A percentile compares a stretch with the other conserved stretches of the same genome.
phyloP scores from a whole-genome alignment of 768 basidiomycete genomes.

The Bullera alba region DNA sequence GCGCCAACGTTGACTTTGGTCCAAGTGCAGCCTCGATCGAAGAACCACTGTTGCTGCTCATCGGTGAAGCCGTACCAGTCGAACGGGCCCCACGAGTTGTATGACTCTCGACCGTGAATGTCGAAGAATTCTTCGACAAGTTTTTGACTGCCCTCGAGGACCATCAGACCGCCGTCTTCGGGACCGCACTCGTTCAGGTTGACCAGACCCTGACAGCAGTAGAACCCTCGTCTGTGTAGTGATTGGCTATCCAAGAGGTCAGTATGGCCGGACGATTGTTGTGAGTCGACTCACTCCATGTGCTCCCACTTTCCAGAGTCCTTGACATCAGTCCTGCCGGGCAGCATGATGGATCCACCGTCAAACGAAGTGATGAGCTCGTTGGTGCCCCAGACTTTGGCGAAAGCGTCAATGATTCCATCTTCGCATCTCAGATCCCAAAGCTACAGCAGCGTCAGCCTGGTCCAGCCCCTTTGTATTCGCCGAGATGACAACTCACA shows the following conservation, averaged over 20 bases:
- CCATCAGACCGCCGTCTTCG: slow-evolving; percentile 47
- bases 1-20: slow-evolving; percentile 39
- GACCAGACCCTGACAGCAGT: slow-evolving; percentile 20
- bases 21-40: slow-evolving; percentile 44
- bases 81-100: slow-evolving; percentile 1
- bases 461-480: too few species aligned
- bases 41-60: slow-evolving; percentile 43
- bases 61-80: slow-evolving; percentile 15
- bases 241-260: slow-evolving; percentile 3
- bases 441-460: too few species aligned
- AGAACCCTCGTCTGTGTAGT: slow-evolving; percentile 16
- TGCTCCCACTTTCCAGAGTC: slow-evolving; percentile 20
- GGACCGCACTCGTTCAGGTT: slow-evolving; percentile 41
- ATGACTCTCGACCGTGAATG: slow-evolving; percentile 24
- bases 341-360: slow-evolving; percentile 22
- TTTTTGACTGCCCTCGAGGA: slow-evolving; percentile 42
- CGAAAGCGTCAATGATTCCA: slow-evolving; percentile 22
- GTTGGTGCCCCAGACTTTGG: slow-evolving; percentile 33
- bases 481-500: slow-evolving; percentile 7
- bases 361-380: slow-evolving; percentile 23
- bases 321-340: slow-evolving; percentile 11
- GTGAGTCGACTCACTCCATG: slow-evolving; percentile 13
- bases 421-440: slow-evolving; percentile 31
- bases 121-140: slow-evolving; percentile 44
- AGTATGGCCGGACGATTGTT: background rate